Conservation (phyloP, 2,329 filamentous ascomycete species). For the Neonectria hederae region DNA sequence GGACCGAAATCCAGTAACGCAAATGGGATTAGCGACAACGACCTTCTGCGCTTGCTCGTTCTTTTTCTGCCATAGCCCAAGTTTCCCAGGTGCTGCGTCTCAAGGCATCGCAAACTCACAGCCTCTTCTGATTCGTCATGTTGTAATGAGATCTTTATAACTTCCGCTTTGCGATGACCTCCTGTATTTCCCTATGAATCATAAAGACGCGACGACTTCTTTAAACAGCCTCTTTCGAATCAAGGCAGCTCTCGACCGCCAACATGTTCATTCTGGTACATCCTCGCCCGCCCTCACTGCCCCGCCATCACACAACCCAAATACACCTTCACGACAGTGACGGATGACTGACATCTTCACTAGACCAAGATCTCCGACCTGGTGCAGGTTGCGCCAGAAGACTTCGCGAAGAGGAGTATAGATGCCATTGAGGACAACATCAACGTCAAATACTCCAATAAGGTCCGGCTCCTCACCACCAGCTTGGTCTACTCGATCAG, state of each 20-base stretch:
- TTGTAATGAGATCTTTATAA: slow-evolving; percentile 9
- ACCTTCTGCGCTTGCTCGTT: slow-evolving; percentile 14
- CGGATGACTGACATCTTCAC: slow-evolving; percentile 25
- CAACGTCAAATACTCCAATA: slow-evolving; percentile 96
- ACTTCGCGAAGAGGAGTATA: slow-evolving; percentile 84
- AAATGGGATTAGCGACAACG: neutral
- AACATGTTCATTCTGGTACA: slow-evolving; percentile 63
- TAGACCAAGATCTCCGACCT: slow-evolving; percentile 95
- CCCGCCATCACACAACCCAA: slow-evolving; percentile 5
- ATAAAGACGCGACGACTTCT: neutral
- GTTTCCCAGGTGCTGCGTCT: slow-evolving; percentile 12
- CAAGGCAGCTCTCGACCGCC: neutral
- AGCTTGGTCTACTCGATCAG: neutral
- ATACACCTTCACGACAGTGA: slow-evolving; percentile 1
- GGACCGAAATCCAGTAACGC: neutral
- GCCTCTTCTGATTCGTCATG: neutral
- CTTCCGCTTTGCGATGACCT: slow-evolving; percentile 4
- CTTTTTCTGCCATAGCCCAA: slow-evolving; percentile 39
- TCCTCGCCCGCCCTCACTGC: slow-evolving; percentile 7
- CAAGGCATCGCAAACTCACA: slow-evolving; percentile 8
- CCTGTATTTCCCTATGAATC: neutral
- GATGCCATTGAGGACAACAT: slow-evolving; percentile 95
- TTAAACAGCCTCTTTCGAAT: neutral
- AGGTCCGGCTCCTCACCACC: slow-evolving; percentile 57
- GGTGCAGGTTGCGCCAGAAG: slow-evolving; percentile 88